Evolutionary conservation across 129 eudicot genomes (phyloP).

Genomic region (Helianthus annuus): HanXRQr2.0-SUNRISE NC_035435.2:128924884-128925383

Average conservation of each 20-base stretch:
- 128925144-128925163: constrained; percentile 47
- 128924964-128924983: constrained; percentile 37
- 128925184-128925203: constrained; percentile 48
- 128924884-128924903: constrained; percentile 53
- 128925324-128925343: too few species aligned
- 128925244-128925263: too few species aligned
- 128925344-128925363: too few species aligned
- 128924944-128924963: constrained; percentile 34
- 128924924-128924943: constrained; percentile 55
- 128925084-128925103: constrained; percentile 44
- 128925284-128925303: not conserved
- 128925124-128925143: constrained; percentile 38
- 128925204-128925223: not conserved
- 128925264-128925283: too few species aligned
- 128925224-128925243: not conserved
- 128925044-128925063: constrained; percentile 16
- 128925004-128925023: not conserved
- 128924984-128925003: not conserved
- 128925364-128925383: too few species aligned
- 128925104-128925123: constrained; percentile 42
- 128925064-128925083: constrained; percentile 23
- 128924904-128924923: constrained; percentile 45
- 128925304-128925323: too few species aligned
- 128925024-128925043: constrained; percentile 3
- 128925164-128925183: constrained; percentile 34